phyloP scores from a whole-genome alignment of 2,329 filamentous ascomycete genomes.

The Dactylellina sp. region DNA sequence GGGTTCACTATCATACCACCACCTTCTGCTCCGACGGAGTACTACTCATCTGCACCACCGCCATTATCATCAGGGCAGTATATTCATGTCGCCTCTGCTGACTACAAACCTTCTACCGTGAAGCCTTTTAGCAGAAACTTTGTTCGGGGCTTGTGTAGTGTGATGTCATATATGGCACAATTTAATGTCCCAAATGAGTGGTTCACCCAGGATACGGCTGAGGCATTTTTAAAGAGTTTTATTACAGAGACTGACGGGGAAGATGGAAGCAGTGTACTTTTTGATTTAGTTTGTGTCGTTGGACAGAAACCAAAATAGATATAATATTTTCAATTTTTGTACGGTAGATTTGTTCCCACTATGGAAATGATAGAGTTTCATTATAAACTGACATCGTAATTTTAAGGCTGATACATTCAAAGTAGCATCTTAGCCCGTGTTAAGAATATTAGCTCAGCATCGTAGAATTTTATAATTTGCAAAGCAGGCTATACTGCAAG shows the following conservation, averaged over 20 bases:
- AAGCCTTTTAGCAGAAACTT: constrained; percentile 25
- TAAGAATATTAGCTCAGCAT: no score
- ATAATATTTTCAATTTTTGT: not conserved
- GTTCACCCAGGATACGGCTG: constrained; percentile 37
- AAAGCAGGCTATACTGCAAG: no score
- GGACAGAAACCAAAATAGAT: constrained; percentile 8
- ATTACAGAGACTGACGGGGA: constrained; percentile 23
- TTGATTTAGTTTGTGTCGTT: constrained; percentile 35
- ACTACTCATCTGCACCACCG: constrained; percentile 5
- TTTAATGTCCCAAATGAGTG: constrained; percentile 36
- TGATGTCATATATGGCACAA: constrained; percentile 38
- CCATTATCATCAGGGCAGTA: constrained; percentile 4
- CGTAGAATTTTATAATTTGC: no score
- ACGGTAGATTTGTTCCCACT: not conserved
- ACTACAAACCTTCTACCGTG: constrained; percentile 25
- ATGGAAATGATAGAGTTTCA: no score
- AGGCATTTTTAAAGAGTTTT: constrained; percentile 23
- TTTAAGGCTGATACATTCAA: no score
- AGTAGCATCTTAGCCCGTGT: no score
- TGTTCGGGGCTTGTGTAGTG: constrained; percentile 22
- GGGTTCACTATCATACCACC: constrained; percentile 20
- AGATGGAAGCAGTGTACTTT: constrained; percentile 24
- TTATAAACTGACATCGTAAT: no score
- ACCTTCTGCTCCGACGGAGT: not conserved
- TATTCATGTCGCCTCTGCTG: not conserved